Base-by-base conservation (phyloP, 257 asterid species). In the Ehretia macrophylla region DNA sequence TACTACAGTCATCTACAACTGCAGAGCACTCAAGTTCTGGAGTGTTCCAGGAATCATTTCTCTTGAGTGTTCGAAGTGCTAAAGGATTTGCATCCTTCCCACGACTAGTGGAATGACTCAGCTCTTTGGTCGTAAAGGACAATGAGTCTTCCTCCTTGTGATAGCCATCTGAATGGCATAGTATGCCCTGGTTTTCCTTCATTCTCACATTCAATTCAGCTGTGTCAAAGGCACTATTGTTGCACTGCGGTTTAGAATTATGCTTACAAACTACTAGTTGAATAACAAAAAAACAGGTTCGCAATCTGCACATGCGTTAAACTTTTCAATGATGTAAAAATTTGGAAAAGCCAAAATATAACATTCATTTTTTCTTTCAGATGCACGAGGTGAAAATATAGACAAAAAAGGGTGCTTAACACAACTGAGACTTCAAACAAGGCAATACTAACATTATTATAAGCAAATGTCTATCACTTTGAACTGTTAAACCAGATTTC, bases 101-200 rank as follows among this genome's bases (percentile, higher is more conserved):
- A 53, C 62, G 61, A 64, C 66, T 74, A 71, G 72, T 77, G 66
- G 70, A 19, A 68, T 64, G 75, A 16, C 40, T 49, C 8, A 58
- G 59, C 27, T 72, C 81, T 64, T 81, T 70, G 59, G 54, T 59
- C 14, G 59, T 75, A 59, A 76, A 37, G 38, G 56, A 54, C 60
- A 76, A 59, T 16, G 63, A 40, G 63, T 79, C 83, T 20, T 67
- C 60, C 51, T 73, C 79, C 38, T 49, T 64, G 69, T 40, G 72
- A 17, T 19, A 74, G 56, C 63, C 73, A 65, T 77, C 72, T 32
- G 83, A 71, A 75, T 72, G 80, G 56, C 38, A 60, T 56, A 68
- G 23, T 14, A 63, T 65, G 39, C 70, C 81, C 82, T 72, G 77
- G 67, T 64, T 72, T 77, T 83, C 96, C 69, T 80, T 83, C 95